Percentiles rank a stretch among this genome's conserved stretches.
phyloP scores from a whole-genome alignment of 495 filamentous ascomycete genomes.

The Chaetomium tenue region DNA sequence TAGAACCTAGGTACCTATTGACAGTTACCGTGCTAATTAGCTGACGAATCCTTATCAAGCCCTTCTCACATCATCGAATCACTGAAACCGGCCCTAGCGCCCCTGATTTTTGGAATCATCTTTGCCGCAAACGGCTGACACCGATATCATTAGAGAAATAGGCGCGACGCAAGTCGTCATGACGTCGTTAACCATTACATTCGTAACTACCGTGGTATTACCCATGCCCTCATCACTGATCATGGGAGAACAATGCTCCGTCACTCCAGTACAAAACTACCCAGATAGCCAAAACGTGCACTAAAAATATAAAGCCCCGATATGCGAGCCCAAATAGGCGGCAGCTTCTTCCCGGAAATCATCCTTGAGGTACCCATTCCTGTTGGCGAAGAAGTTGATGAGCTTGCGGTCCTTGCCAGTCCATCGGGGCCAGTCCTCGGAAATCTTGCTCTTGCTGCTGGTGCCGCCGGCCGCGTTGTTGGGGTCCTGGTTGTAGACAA shows the following conservation, averaged over 20 bases:
- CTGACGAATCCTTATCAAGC: too few species aligned
- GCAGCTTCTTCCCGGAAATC: slow-evolving; percentile 55
- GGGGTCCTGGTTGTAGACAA: slow-evolving; percentile 63
- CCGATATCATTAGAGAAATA: too few species aligned
- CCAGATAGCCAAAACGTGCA: not conserved
- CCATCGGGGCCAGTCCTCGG: slow-evolving; percentile 63
- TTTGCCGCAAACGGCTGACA: too few species aligned
- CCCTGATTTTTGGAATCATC: too few species aligned
- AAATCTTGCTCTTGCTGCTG: slow-evolving; percentile 31
- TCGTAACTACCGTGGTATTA: not conserved
- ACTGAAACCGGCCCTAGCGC: too few species aligned
- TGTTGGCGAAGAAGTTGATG: slow-evolving; percentile 56
- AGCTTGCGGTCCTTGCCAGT: slow-evolving; percentile 48
- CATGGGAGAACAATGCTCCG: not conserved
- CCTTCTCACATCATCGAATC: too few species aligned
- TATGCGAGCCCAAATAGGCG: slow-evolving; percentile 50
- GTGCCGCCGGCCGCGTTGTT: slow-evolving; percentile 49
- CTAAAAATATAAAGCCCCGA: slow-evolving; percentile 51
- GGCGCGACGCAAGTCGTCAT: too few species aligned
- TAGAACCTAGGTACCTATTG: too few species aligned
- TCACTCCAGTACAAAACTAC: not conserved
- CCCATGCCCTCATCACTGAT: not conserved
- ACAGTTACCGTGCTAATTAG: too few species aligned
- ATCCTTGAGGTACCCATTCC: slow-evolving; percentile 51
- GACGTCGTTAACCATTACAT: not conserved